phyloP scores from a whole-genome alignment of 306 rosid species.

The Corylus heterophylla region DNA sequence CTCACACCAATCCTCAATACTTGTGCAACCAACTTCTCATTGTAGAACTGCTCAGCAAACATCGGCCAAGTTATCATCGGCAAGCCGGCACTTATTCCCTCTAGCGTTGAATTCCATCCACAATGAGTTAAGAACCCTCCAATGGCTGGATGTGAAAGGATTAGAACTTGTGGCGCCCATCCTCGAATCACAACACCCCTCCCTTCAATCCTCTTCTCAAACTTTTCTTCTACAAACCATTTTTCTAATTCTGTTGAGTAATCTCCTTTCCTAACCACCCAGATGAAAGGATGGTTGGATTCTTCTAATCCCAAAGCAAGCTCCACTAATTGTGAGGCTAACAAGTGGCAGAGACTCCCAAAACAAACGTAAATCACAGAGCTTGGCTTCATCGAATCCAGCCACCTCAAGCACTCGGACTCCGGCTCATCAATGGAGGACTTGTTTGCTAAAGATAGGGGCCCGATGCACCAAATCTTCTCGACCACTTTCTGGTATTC shows the following conservation, averaged over 20 bases:
- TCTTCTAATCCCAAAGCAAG: constrained; percentile 56
- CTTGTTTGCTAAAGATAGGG: constrained; percentile 42
- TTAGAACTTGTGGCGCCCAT: constrained; percentile 66
- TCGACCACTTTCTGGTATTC: constrained; percentile 32
- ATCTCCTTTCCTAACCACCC: constrained; percentile 45
- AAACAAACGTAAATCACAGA: constrained; percentile 51
- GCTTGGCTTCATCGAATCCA: constrained; percentile 34
- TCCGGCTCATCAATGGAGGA: constrained; percentile 26
- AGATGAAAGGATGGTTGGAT: constrained; percentile 47
- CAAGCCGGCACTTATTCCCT: constrained; percentile 53
- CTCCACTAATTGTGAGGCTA: constrained; percentile 42
- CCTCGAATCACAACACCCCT: constrained; percentile 45
- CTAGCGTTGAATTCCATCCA: constrained; percentile 71
- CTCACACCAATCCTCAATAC: constrained; percentile 18
- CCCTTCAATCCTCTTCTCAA: constrained; percentile 45
- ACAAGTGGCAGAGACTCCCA: constrained; percentile 50
- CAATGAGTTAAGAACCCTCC: constrained; percentile 71
- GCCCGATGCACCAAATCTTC: constrained; percentile 51
- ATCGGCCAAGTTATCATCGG: constrained; percentile 66
- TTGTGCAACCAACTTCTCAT: constrained; percentile 43
- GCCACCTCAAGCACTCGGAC: constrained; percentile 44
- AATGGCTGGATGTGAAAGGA: constrained; percentile 47
- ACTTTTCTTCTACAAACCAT: constrained; percentile 43
- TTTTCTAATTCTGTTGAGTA: constrained; percentile 37
- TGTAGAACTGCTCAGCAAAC: constrained; percentile 59